A percentile compares a stretch with the other conserved stretches of the same genome.
phyloP scores from a whole-genome alignment of 106 monocot species.

The Apostasia shenzhenica region DNA sequence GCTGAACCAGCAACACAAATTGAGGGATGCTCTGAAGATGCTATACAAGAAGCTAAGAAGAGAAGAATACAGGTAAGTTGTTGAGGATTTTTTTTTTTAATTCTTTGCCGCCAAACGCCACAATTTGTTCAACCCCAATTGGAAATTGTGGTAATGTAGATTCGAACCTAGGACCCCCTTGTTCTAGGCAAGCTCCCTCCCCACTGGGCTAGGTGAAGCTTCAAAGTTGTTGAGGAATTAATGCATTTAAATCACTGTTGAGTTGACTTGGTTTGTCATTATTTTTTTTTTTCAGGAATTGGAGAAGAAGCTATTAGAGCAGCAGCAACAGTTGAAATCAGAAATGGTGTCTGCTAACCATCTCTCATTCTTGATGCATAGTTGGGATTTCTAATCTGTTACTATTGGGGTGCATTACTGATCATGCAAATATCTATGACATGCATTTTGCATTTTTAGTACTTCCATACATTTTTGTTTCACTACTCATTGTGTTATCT shows the following conservation, averaged over 20 bases:
- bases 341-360: slow-evolving; percentile 52
- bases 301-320: slow-evolving; percentile 79
- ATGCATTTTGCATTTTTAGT: background rate
- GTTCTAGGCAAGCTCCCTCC: too few species aligned
- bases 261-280: slow-evolving; percentile 7
- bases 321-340: slow-evolving; percentile 62
- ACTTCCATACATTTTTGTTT: background rate
- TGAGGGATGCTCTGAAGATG: slow-evolving; percentile 79
- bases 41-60: slow-evolving; percentile 88
- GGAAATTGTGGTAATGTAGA: too few species aligned
- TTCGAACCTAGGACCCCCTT: too few species aligned
- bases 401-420: background rate
- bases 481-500: too few species aligned
- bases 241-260: background rate
- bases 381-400: background rate
- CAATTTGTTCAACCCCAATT: too few species aligned
- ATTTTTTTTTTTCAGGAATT: slow-evolving; percentile 46
- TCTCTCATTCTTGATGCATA: background rate
- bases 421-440: background rate
- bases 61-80: slow-evolving; percentile 52
- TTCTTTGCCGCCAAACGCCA: background rate
- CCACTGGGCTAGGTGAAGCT: too few species aligned
- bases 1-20: slow-evolving; percentile 90
- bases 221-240: background rate
- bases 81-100: background rate